Evolutionary conservation across 2,329 filamentous ascomycete genomes (phyloP).

Genomic region (Epichloe gansuensis): DNA sequence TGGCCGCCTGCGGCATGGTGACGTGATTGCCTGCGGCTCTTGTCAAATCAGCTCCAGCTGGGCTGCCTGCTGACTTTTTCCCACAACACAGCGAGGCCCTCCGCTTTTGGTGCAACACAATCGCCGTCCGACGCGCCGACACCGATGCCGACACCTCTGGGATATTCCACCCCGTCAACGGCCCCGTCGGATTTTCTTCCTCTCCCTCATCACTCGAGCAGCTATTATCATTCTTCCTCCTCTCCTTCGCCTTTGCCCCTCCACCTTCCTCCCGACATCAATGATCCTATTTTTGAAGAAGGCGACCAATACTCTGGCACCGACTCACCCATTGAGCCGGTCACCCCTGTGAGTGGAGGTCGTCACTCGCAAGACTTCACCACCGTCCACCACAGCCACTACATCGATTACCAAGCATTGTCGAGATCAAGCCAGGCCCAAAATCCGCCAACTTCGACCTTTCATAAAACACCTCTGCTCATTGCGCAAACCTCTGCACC

Average conservation of each 20-base stretch:
- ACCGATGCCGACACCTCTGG: constrained; percentile 4
- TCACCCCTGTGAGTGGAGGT: constrained; percentile 47
- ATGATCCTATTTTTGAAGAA: constrained; percentile 40
- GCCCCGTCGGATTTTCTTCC: constrained; percentile 3
- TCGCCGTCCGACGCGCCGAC: constrained; percentile 5
- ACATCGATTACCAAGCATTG: constrained; percentile 13
- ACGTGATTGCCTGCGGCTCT: constrained; percentile 9
- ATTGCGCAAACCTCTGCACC: neutral
- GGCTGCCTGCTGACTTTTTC: constrained; percentile 8
- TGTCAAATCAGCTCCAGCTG: constrained; percentile 1
- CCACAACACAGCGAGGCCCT: constrained; percentile 4
- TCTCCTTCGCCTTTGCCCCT: constrained; percentile 17
- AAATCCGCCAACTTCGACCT: constrained; percentile 3
- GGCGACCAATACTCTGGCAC: constrained; percentile 44
- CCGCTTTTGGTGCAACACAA: constrained; percentile 1
- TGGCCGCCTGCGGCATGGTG: constrained; percentile 6
- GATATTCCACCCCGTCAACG: constrained; percentile 4
- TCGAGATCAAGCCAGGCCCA: constrained; percentile 13
- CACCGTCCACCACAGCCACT: constrained; percentile 23
- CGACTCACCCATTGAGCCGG: constrained; percentile 45
- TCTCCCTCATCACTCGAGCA: constrained; percentile 8
- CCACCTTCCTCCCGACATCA: constrained; percentile 36
- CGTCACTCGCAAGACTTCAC: constrained; percentile 42
- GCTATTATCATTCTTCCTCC: constrained; percentile 26
- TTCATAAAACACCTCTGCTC: constrained; percentile 9